Evolutionary conservation across 345 rosid genomes (phyloP).

Genomic region (Corymbia maculata): DNA sequence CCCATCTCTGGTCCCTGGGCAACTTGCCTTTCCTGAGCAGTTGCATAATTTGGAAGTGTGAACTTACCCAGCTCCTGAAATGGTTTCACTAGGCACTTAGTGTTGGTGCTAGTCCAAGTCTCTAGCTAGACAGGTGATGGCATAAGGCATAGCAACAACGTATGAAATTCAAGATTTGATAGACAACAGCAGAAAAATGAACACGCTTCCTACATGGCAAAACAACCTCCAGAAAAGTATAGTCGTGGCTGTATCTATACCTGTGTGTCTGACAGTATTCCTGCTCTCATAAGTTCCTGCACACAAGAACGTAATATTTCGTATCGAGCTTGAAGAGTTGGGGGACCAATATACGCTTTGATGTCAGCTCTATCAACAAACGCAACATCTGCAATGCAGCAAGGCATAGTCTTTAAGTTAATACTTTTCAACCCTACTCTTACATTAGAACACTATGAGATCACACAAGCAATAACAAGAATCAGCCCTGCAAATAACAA

Average conservation of each 20-base stretch:
- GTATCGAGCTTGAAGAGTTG: conserved; percentile 87
- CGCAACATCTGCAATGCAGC: conserved; percentile 69
- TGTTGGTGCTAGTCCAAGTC: neutral
- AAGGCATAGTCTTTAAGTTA: neutral
- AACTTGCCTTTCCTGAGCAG: conserved; percentile 39
- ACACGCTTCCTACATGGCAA: neutral
- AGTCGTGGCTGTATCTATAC: conserved; percentile 12
- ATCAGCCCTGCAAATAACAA: neutral
- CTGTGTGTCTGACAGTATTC: conserved; percentile 61
- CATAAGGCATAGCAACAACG: neutral
- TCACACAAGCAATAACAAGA: neutral
- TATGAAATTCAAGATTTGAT: neutral
- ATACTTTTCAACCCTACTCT: neutral
- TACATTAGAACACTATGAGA: neutral
- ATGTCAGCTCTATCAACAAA: conserved; percentile 96
- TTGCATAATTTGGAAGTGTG: conserved; percentile 52
- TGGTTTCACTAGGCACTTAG: neutral
- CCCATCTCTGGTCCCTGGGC: conserved; percentile 28
- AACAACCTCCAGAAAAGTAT: neutral
- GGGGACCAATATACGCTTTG: conserved; percentile 97
- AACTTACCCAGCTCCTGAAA: conserved; percentile 36
- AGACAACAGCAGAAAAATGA: neutral
- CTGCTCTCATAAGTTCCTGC: conserved; percentile 66
- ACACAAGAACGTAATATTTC: conserved; percentile 83
- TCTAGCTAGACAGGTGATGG: neutral